These are phyloP conservation scores for Daldinia vernicosa DNA, from an alignment of 495 filamentous ascomycete genomes.

Conservation along the genomic window DNA sequence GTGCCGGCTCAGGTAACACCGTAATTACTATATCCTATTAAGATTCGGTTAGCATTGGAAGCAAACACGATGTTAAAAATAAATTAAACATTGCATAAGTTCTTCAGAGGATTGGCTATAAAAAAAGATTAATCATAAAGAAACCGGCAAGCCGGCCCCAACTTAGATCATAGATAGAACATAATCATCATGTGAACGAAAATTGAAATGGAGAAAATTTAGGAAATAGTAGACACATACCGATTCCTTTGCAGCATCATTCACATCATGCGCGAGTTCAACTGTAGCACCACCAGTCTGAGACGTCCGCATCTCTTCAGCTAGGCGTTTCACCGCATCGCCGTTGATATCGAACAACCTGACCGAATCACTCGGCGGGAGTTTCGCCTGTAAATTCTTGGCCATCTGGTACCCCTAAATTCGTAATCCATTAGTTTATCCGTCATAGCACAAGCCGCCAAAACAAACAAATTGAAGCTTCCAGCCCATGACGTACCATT, in stretches of 20 bases:
- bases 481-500: constrained; percentile 69
- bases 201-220: not conserved
- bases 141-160: constrained; percentile 51
- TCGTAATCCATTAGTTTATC: constrained; percentile 5
- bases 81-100: constrained; percentile 8
- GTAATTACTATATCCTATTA: constrained; percentile 77
- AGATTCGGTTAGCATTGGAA: constrained; percentile 31
- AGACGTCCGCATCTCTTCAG: constrained; percentile 63
- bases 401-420: constrained; percentile 82
- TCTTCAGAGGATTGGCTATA: constrained; percentile 75
- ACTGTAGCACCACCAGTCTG: constrained; percentile 61
- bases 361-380: constrained; percentile 72
- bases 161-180: constrained; percentile 72
- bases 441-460: not conserved
- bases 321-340: constrained; percentile 66
- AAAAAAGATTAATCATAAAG: constrained; percentile 62
- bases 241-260: constrained; percentile 73
- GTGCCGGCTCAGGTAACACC: constrained; percentile 80
- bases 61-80: not conserved
- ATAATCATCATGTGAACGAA: constrained; percentile 60
- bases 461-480: not conserved
- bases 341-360: constrained; percentile 79
- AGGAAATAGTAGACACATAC: constrained; percentile 62
- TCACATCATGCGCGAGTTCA: constrained; percentile 64
- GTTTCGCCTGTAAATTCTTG: constrained; percentile 81